Evolutionary conservation across 495 filamentous ascomycete genomes (phyloP).

Genomic region (Penicillium antarcticum): DNA sequence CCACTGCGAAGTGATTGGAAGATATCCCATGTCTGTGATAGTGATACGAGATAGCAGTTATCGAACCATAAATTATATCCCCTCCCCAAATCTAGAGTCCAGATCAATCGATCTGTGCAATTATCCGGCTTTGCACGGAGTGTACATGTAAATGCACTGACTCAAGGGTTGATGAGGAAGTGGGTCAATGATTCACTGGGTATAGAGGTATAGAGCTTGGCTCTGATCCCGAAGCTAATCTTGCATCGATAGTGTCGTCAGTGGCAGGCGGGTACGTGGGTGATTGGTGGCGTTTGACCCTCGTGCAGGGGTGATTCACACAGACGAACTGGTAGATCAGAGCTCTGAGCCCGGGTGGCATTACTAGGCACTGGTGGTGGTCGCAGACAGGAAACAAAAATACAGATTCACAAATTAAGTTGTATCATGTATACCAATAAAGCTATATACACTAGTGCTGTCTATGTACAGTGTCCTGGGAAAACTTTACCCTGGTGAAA

Average conservation of each 20-base stretch:
- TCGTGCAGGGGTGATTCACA: not conserved
- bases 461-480: no score
- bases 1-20: no score
- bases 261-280: not conserved
- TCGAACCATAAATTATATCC: not conserved
- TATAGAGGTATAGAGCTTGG: not conserved
- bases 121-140: no score
- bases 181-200: not conserved
- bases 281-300: constrained; percentile 4
- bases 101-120: not conserved
- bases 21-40: not conserved
- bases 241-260: constrained; percentile 3
- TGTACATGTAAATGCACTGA: not conserved
- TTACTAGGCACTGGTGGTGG: not conserved
- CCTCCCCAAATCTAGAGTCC: not conserved
- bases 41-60: not conserved
- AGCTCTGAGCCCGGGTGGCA: not conserved
- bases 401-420: not conserved
- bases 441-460: no score
- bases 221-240: not conserved
- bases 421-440: no score
- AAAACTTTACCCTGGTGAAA: no score
- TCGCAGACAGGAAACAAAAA: not conserved
- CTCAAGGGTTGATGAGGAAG: not conserved
- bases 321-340: not conserved